phyloP scores from a whole-genome alignment of 2,329 filamentous ascomycete genomes.

The Onygenales sp. region DNA sequence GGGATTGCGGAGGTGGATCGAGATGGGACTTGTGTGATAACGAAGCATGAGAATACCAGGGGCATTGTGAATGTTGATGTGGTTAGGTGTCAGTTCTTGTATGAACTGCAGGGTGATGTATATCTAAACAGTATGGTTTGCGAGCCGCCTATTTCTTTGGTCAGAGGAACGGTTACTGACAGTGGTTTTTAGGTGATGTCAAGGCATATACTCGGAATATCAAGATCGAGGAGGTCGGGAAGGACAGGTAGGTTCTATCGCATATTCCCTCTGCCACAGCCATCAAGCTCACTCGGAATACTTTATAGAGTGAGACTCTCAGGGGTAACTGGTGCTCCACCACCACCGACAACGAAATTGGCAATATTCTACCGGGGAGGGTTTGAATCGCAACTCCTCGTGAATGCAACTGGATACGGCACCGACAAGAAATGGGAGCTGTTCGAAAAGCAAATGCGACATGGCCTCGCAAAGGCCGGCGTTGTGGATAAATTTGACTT shows the following conservation, averaged over 20 bases:
- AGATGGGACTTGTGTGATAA: conserved; percentile 39
- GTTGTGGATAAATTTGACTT: conserved; percentile 35
- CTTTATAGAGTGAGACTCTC: conserved; percentile 31
- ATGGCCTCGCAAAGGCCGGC: conserved; percentile 31
- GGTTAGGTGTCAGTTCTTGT: conserved; percentile 40
- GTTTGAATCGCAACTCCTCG: conserved; percentile 36
- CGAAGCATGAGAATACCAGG: conserved; percentile 39
- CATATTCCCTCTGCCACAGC: not conserved
- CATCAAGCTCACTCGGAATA: conserved; percentile 1
- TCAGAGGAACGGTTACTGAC: not conserved
- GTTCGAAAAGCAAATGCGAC: conserved; percentile 38
- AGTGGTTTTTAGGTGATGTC: conserved; percentile 18
- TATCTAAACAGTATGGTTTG: conserved; percentile 36
- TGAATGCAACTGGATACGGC: conserved; percentile 41
- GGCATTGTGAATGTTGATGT: conserved; percentile 32
- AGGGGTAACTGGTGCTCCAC: conserved; percentile 33
- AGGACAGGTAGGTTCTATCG: conserved; percentile 16
- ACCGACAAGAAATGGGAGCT: conserved; percentile 42
- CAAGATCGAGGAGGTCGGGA: conserved; percentile 25
- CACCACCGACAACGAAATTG: conserved; percentile 43
- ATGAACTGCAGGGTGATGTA: conserved; percentile 40
- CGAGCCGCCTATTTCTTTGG: not conserved
- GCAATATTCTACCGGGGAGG: conserved; percentile 43
- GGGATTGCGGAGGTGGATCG: conserved; percentile 41
- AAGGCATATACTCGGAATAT: conserved; percentile 33